Evolutionary conservation across 495 filamentous ascomycete genomes (phyloP).

Genomic region (Podospora pseudocomata): DNA sequence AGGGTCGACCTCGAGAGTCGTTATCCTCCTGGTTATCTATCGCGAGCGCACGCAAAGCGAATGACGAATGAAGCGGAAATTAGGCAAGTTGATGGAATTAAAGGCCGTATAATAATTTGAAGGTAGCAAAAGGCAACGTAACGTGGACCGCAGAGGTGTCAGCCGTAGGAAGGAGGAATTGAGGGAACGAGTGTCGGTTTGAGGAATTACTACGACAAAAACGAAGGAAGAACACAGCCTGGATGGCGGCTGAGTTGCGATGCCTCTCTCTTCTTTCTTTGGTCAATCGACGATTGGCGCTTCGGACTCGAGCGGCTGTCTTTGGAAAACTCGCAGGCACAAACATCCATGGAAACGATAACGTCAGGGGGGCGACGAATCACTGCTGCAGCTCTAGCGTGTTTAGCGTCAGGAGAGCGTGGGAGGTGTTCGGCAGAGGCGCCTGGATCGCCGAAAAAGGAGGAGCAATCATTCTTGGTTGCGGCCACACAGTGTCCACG

Average conservation of each 20-base stretch:
- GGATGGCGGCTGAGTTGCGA: constrained; percentile 28
- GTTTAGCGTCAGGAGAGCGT: constrained; percentile 6
- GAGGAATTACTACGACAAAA: constrained; percentile 15
- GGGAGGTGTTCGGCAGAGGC: neutral
- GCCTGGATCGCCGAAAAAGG: constrained; percentile 10
- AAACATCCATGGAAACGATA: neutral
- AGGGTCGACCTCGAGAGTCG: neutral
- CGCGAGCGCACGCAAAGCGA: neutral
- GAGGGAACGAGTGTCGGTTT: constrained; percentile 27
- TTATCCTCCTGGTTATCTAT: neutral
- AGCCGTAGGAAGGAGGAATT: neutral
- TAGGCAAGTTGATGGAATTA: constrained; percentile 1
- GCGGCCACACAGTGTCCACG: neutral
- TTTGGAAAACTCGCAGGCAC: constrained; percentile 6
- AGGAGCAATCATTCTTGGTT: neutral
- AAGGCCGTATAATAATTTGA: neutral
- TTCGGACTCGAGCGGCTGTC: neutral
- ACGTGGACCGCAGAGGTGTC: neutral
- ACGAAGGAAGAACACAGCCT: constrained; percentile 30
- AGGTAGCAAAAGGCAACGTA: neutral
- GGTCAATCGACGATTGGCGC: constrained; percentile 1
- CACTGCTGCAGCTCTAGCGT: constrained; percentile 15
- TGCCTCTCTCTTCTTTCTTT: constrained; percentile 10
- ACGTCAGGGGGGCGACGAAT: constrained; percentile 18
- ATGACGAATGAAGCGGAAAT: neutral